Evolutionary conservation across 2,329 filamentous ascomycete species (phyloP), one percentile per base, ranked within the genome.

Genomic region (Graphilbum sp.): DNA sequence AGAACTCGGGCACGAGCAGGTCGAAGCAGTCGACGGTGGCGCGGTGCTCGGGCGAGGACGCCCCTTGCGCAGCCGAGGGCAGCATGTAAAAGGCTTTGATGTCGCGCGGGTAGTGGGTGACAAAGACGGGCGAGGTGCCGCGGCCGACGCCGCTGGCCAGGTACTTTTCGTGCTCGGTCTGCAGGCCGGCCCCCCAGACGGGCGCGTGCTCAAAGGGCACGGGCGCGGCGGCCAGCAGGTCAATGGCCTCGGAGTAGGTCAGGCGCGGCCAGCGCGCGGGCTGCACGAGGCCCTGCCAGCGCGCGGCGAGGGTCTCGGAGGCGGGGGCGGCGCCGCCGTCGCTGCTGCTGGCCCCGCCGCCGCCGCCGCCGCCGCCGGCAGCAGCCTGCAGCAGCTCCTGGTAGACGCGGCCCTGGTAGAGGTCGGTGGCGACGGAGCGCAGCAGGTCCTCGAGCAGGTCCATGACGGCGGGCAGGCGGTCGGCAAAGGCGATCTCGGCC

Each of bases 91-190:
- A 98, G 11, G 88, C 84, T 60, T 98, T 98, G 54, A 90, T 75
- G 35, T 67, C 64, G 46, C 73, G 73, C n/a, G 90, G 90, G 53
- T 95, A 98, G 55, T 95, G 69, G 13, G 87, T 96, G 46, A 98
- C 76, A 54, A 96, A 96, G 33, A 96, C 67, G 8, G 90, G 90
- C 35, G 69, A 61, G 27, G 5, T n/a, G 31, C 61, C 61, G 23
- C 62, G 58, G 34, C 60, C 60, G n/a, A 62, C 57, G 36, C 56
- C 44, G 38, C 72, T 66, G 35, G 90, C 86, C 38, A 98, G 68
- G 54, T 77, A 94, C 53, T 76, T 84, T 60, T 98, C 90, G 59
- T 98, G 90, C 55, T 96, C 88, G 2, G 87, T 79, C 50, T 90
- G 83, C 23, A 98, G 67, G 17, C 82, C 82, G 21, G 65, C 62